Percentiles rank a stretch among this genome's conserved stretches.
These are phyloP conservation scores for Zancudomyces culisetae DNA, from an alignment of 371 early-diverging fungal genomes.

Conservation along the genomic window DNA sequence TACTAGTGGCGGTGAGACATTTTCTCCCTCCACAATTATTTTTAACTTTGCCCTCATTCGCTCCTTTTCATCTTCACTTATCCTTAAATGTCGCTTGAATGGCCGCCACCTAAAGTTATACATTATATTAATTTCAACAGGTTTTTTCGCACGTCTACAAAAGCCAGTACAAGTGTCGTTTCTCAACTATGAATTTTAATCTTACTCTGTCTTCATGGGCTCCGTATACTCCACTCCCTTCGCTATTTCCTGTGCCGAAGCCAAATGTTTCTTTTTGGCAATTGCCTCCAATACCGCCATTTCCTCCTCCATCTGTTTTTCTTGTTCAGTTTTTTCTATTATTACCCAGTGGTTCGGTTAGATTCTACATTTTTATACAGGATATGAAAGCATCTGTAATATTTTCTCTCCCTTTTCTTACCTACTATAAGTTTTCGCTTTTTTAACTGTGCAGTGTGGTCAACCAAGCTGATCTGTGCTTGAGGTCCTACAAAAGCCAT, in stretches of 20 bases:
- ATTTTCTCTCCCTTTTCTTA: no score
- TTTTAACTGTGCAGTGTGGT: constrained; percentile 60
- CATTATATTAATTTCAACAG: constrained; percentile 8
- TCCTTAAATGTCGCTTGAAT: constrained; percentile 31
- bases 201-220: constrained; percentile 44
- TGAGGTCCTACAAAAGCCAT: constrained; percentile 34
- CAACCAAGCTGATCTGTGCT: constrained; percentile 52
- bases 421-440: constrained; percentile 29
- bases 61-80: constrained; percentile 29
- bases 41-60: constrained; percentile 41
- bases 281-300: constrained; percentile 63
- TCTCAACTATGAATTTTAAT: no score
- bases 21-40: constrained; percentile 52
- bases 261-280: constrained; percentile 52
- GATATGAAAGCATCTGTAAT: no score
- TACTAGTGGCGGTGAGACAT: constrained; percentile 54
- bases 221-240: constrained; percentile 69
- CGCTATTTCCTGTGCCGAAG: constrained; percentile 72
- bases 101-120: constrained; percentile 45
- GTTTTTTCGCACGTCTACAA: no score
- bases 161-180: no score
- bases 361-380: no score
- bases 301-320: constrained; percentile 69
- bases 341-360: no score
- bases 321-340: constrained; percentile 49